Conservation (phyloP, 2,329 filamentous ascomycete species). For the Blastomyces emzantsi region DNA sequence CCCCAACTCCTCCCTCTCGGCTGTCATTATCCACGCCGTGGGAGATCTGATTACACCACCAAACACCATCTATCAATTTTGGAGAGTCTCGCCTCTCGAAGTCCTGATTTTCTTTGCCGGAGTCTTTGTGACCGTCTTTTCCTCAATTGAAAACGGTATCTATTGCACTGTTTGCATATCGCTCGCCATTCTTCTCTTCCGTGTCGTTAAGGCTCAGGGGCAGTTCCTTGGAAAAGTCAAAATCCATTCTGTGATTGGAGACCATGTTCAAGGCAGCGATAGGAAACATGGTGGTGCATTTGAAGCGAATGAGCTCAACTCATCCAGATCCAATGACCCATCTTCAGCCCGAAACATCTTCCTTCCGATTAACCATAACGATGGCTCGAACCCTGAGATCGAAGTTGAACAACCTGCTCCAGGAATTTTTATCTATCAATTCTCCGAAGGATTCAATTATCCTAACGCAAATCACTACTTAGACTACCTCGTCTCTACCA, state of each 20-base stretch:
- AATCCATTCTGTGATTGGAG: slow-evolving; percentile 73
- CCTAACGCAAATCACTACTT: slow-evolving; percentile 86
- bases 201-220: slow-evolving; percentile 72
- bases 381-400: slow-evolving; percentile 81
- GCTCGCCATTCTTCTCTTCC: slow-evolving; percentile 68
- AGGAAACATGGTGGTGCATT: slow-evolving; percentile 54
- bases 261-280: slow-evolving; percentile 60
- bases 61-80: slow-evolving; percentile 89
- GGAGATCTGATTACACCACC: slow-evolving; percentile 86
- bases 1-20: slow-evolving; percentile 67
- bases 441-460: slow-evolving; percentile 92
- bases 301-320: slow-evolving; percentile 19
- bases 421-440: slow-evolving; percentile 92
- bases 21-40: slow-evolving; percentile 92
- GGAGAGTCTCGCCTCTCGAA: slow-evolving; percentile 83
- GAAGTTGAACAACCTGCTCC: slow-evolving; percentile 74
- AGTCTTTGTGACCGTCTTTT: slow-evolving; percentile 82
- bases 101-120: slow-evolving; percentile 89
- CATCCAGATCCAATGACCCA: slow-evolving; percentile 33
- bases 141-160: slow-evolving; percentile 81
- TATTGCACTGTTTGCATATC: slow-evolving; percentile 78
- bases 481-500: slow-evolving; percentile 61
- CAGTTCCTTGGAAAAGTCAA: slow-evolving; percentile 75
- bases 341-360: slow-evolving; percentile 65
- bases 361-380: slow-evolving; percentile 74